phyloP scores from a whole-genome alignment of 2,329 filamentous ascomycete species.

The Xylariaceae sp. region DNA sequence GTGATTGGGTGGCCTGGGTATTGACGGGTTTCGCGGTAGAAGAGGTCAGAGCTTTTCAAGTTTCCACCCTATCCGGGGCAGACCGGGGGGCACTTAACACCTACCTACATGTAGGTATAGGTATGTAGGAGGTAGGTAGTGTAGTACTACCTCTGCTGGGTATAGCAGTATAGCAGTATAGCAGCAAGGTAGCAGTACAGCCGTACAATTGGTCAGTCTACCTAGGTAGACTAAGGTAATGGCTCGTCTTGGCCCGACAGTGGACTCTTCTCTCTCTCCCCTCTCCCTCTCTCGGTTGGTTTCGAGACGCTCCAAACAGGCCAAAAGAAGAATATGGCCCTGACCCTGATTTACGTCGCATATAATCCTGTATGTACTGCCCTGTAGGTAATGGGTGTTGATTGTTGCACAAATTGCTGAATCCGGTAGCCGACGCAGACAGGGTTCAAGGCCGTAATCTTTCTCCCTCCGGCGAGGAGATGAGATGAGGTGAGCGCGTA shows the following conservation, averaged over 20 bases:
- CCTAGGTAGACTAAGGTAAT: too few relatives aligned
- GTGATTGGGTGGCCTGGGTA: too few relatives aligned
- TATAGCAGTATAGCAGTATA: too few relatives aligned
- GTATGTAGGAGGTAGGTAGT: too few relatives aligned
- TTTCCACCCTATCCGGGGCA: constrained; percentile 14
- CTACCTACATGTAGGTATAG: too few relatives aligned
- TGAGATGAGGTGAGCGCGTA: constrained; percentile 19
- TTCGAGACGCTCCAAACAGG: constrained; percentile 23
- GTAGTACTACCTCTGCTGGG: too few relatives aligned
- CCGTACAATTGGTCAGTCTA: too few relatives aligned
- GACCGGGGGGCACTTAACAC: too few relatives aligned
- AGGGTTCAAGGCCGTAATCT: constrained; percentile 27
- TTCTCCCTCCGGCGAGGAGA: constrained; percentile 17
- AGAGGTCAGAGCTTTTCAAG: constrained; percentile 24
- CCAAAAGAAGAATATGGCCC: constrained; percentile 25
- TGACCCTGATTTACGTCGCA: constrained; percentile 58
- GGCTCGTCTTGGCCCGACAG: too few relatives aligned
- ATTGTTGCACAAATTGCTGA: constrained; percentile 26
- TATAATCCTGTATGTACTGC: constrained; percentile 37
- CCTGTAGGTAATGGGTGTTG: constrained; percentile 14
- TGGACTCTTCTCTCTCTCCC: too few relatives aligned
- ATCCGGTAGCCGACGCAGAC: constrained; percentile 26
- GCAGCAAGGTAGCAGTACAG: too few relatives aligned
- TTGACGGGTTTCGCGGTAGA: constrained; percentile 18
- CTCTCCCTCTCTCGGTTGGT: constrained; percentile 7